Conservation (phyloP, 257 asterid genomes). For the Gardenia jasminoides region DNA sequence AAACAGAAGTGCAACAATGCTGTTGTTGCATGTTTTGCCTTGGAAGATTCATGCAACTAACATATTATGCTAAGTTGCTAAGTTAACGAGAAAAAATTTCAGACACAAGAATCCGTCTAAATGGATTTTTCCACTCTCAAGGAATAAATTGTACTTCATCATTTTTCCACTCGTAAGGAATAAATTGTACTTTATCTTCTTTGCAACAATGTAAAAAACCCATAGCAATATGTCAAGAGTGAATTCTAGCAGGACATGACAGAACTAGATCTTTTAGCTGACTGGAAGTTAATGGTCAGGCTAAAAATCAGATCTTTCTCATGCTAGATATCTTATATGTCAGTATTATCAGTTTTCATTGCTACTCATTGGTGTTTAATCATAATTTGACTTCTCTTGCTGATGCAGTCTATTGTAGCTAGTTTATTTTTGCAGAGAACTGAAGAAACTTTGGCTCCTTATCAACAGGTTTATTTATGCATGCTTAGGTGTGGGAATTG, state of each 20-base stretch:
- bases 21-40: background rate
- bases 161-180: too few relatives aligned
- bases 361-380: background rate
- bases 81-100: too few relatives aligned
- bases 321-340: too few relatives aligned
- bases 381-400: background rate
- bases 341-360: background rate
- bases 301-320: too few relatives aligned
- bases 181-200: background rate
- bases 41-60: background rate
- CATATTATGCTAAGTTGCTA: too few relatives aligned
- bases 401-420: too few relatives aligned
- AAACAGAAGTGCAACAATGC: background rate
- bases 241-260: background rate
- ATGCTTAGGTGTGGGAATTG: slow-evolving; percentile 15
- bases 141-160: background rate
- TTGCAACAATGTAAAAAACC: background rate
- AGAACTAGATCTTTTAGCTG: background rate
- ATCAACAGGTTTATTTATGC: slow-evolving; percentile 15
- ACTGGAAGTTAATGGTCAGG: too few relatives aligned
- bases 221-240: background rate
- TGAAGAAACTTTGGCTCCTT: background rate
- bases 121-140: background rate
- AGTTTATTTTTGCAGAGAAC: background rate
- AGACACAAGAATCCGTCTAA: background rate